Evolutionary conservation across 345 rosid species (phyloP).

Genomic region (Acer yangbiense): DNA sequence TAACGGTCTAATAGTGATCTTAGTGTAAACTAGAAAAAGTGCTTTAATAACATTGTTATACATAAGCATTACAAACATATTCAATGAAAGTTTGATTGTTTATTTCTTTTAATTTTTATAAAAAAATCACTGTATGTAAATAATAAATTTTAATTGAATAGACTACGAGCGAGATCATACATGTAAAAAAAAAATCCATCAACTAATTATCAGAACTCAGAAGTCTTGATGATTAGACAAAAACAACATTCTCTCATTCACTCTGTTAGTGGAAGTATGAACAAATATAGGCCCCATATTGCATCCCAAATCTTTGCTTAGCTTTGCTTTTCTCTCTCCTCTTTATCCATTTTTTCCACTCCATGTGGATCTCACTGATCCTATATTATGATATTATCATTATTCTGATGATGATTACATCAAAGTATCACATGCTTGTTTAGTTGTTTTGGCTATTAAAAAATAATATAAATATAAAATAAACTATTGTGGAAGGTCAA

Average conservation of each 20-base stretch:
- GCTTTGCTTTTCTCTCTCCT: background rate
- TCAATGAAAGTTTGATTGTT: too few relatives aligned
- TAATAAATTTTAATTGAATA: too few relatives aligned
- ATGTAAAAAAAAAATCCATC: background rate
- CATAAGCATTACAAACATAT: too few relatives aligned
- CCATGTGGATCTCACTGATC: background rate
- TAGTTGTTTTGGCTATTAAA: too few relatives aligned
- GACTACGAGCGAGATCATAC: too few relatives aligned
- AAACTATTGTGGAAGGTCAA: background rate
- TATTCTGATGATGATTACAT: background rate
- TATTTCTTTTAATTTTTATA: too few relatives aligned
- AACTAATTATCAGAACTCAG: background rate
- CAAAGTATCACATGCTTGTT: background rate
- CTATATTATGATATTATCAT: background rate
- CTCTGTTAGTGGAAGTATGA: conserved; percentile 9
- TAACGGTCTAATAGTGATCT: too few relatives aligned
- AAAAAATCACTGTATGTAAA: too few relatives aligned
- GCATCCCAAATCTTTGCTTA: background rate
- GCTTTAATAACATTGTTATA: too few relatives aligned
- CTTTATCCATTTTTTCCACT: background rate
- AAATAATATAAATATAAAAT: too few relatives aligned
- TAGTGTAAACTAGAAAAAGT: too few relatives aligned
- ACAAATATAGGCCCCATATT: conserved; percentile 4
- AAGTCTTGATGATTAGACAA: background rate
- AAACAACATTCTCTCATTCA: background rate